Conservation (phyloP, 2,329 filamentous ascomycete species). For the Calonectria pteridis region DNA sequence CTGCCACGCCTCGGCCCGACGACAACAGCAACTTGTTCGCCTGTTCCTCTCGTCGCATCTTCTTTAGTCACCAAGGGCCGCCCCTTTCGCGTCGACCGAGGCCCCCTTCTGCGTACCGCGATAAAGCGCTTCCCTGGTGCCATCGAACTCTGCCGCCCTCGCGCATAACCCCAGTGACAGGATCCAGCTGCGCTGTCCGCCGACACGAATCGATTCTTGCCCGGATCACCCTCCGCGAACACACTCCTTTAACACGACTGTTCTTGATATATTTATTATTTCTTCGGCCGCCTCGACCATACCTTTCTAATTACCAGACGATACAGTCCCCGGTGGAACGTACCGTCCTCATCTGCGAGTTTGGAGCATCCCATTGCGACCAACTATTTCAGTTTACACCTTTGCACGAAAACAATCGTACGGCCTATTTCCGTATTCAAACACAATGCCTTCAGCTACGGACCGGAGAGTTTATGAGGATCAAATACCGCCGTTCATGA, state of each 20-base stretch:
- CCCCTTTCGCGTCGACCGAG: constrained; percentile 22
- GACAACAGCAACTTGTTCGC: constrained; percentile 38
- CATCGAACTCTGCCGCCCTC: constrained; percentile 31
- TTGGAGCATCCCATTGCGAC: constrained; percentile 16
- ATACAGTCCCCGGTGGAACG: constrained; percentile 38
- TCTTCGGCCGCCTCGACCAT: constrained; percentile 34
- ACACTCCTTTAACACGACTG: constrained; percentile 38
- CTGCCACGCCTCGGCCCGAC: constrained; percentile 44
- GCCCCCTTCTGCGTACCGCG: constrained; percentile 27
- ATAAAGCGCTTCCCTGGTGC: constrained; percentile 24
- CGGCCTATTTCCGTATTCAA: constrained; percentile 12
- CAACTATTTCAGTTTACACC: constrained; percentile 19
- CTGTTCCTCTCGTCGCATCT: constrained; percentile 32
- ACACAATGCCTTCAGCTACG: constrained; percentile 72
- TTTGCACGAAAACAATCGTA: constrained; percentile 15
- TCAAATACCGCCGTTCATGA: constrained; percentile 82
- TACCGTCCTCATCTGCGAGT: constrained; percentile 31
- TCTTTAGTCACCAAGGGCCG: constrained; percentile 20
- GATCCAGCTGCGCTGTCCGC: constrained; percentile 48
- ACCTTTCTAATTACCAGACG: constrained; percentile 37
- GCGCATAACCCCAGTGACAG: constrained; percentile 37
- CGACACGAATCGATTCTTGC: constrained; percentile 39
- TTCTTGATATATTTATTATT: constrained; percentile 28
- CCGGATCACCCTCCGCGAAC: constrained; percentile 35
- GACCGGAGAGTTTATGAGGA: constrained; percentile 74